Percentiles rank a stretch among this genome's conserved stretches.
Conservation (phyloP, 169 alveolate species). For the Babesia ovis region DNA sequence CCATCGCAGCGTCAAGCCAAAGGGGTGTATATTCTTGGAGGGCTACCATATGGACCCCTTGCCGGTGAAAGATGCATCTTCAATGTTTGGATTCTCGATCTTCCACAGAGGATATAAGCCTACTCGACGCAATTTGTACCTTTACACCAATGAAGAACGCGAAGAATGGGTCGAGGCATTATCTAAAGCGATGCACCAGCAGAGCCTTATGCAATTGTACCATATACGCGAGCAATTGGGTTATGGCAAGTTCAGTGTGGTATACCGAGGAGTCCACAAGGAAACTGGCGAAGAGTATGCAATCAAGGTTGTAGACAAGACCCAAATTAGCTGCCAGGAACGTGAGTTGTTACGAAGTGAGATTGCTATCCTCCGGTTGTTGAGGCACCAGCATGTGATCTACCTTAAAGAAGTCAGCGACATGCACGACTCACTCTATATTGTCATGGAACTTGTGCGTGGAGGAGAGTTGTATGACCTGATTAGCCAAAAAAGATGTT, state of each 20-base stretch:
- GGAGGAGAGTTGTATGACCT: constrained; percentile 88
- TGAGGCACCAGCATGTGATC: constrained; percentile 86
- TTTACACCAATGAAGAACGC: constrained; percentile 70
- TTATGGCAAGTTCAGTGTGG: constrained; percentile 85
- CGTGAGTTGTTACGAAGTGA: constrained; percentile 84
- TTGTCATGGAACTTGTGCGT: constrained; percentile 86
- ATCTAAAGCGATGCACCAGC: constrained; percentile 82
- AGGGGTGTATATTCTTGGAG: constrained; percentile 86
- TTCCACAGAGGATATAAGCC: constrained; percentile 74
- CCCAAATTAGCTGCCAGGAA: constrained; percentile 77
- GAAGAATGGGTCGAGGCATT: constrained; percentile 83
- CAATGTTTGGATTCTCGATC: constrained; percentile 75
- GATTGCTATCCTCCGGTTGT: constrained; percentile 82
- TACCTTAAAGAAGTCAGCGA: constrained; percentile 85
- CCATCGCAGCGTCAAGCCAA: constrained; percentile 74
- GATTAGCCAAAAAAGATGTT: constrained; percentile 65
- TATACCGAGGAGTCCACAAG: constrained; percentile 79
- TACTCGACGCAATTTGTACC: constrained; percentile 75
- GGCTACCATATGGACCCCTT: constrained; percentile 84
- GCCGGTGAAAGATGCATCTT: constrained; percentile 30
- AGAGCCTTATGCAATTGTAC: constrained; percentile 78
- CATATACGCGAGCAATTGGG: constrained; percentile 77
- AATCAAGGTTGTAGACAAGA: constrained; percentile 84
- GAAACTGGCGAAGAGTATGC: constrained; percentile 81
- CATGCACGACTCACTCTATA: constrained; percentile 81